Evolutionary conservation across 495 filamentous ascomycete genomes (phyloP), one percentile per base, ranked within the genome.

Genomic region (Neohortaea acidophila): DNA sequence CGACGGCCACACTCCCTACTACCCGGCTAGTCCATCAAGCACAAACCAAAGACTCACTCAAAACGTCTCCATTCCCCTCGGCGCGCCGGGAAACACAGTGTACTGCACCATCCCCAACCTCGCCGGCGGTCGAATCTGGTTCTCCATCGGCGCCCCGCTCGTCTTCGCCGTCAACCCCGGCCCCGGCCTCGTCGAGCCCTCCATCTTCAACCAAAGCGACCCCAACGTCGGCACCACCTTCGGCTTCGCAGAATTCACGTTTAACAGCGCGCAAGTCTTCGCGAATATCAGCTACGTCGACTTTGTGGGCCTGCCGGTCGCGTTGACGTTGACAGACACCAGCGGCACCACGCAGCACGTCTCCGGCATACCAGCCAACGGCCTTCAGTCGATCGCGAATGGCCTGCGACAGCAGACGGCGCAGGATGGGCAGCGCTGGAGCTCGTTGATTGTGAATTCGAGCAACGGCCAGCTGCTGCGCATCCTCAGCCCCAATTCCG

Each of bases 251-350:
- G 64, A 67, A 35, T 54, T 67, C 27, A 61, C 60, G 15, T 50
- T 50, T 43, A 59, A 60, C 24, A 55, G 47, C 0, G 45, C 51
- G 8, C 50, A 55, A 28, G 45, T 67, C 9, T 68, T 51, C 24
- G 61, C 55, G 53, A 67, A 68, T 45, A 61, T 68, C 38, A 59
- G 52, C 33, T 66, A 60, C 39, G 65, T 68, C 21, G 65, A 68
- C 46, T 68, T 68, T 39, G 64, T 66, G 38, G 60, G 60, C 33
- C 46, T 61, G 8, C 50, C 60, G 17, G 51, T 67, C 28, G 49
- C 56, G 9, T 58, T 67, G 48, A 50, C 44, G 13, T 39, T 68
- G 11, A 45, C 49, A 13, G 48, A 44, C 24, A 49, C 38, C 30
- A 52, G 51, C 11, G 36, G 46, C 27, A 38, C n/a, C 12, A 52